Base-by-base conservation (phyloP, 2,329 filamentous ascomycete species). In the Claviceps pazoutovae region DNA sequence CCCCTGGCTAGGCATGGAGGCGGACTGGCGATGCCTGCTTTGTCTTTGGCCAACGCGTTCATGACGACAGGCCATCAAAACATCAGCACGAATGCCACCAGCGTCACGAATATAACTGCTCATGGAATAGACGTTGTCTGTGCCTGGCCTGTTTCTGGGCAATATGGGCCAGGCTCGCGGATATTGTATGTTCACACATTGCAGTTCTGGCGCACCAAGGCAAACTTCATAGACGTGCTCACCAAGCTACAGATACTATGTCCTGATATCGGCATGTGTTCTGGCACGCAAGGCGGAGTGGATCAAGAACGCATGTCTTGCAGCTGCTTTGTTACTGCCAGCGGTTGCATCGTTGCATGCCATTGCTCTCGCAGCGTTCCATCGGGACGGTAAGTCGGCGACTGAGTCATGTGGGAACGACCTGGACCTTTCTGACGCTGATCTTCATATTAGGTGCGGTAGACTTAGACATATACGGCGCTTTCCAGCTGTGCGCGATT, bases 391-490 rank as follows among this genome's bases (percentile, higher is more conserved):
- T 82, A 57, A 66, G 76, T 60, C 26, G 42, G 30, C 39, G 19
- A 11, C n/a, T 42, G 17, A 19, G 7, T 42, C n/a, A 42, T 19
- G n/a, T n/a, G 7, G 17, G 39, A 19, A n/a, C 8, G 17, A 9
- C n/a, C 13, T 14, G 11, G 13, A 14, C 43, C 0, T 49, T 7
- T 19, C 50, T 52, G 19, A 52, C 38, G 3, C 9, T 8, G 21
- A 21, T 21, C 13, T 7, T 21, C 3, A 14, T 1, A 53, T 23
- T 52, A 83, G 80, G 68, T 49, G 81, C 78, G 14, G 74, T 84
- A 14, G 82, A 85, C 58, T 78, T 86, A 74, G 82, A 86, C 57
- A 69, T 85, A 3, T 86, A 76, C 52, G 82, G 82, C 1, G 80
- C 80, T 8, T 83, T 85, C 55, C 82, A 86, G 56, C 62, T 84